Evolutionary conservation across 306 rosid genomes (phyloP).

Genomic region (Citrullus mucosospermus): DNA sequence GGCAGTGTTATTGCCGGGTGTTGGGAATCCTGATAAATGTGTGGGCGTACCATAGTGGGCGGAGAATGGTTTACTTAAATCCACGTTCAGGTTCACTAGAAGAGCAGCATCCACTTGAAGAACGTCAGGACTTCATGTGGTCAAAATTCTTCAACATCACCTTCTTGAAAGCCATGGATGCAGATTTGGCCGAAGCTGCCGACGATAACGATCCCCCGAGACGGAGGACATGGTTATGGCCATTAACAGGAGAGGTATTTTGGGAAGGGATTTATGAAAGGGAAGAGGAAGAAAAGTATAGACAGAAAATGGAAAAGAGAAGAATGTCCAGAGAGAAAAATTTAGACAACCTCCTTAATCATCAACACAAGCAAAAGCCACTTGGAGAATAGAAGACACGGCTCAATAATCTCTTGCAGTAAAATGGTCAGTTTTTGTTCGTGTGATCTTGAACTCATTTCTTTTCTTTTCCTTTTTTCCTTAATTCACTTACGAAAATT

Average conservation of each 20-base stretch:
- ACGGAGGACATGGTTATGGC: slow-evolving; percentile 73
- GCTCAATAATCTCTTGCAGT: background rate
- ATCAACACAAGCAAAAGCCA: slow-evolving; percentile 64
- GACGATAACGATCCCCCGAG: slow-evolving; percentile 69
- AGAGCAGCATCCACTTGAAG: slow-evolving; percentile 76
- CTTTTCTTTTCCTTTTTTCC: background rate
- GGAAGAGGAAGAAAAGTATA: slow-evolving; percentile 65
- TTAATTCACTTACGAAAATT: background rate
- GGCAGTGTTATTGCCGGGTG: slow-evolving; percentile 73
- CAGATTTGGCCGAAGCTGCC: slow-evolving; percentile 84
- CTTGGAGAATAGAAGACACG: slow-evolving; percentile 38
- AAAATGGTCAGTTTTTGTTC: background rate
- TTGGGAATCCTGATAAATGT: slow-evolving; percentile 75
- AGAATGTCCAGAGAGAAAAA: slow-evolving; percentile 51
- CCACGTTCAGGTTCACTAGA: slow-evolving; percentile 52
- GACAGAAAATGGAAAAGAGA: slow-evolving; percentile 74
- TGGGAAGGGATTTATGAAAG: slow-evolving; percentile 77
- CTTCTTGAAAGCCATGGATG: slow-evolving; percentile 78
- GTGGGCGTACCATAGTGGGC: slow-evolving; percentile 95
- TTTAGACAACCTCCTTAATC: slow-evolving; percentile 43
- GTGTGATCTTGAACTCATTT: background rate
- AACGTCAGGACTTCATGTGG: slow-evolving; percentile 66
- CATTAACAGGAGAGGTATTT: slow-evolving; percentile 77
- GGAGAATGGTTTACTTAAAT: slow-evolving; percentile 69
- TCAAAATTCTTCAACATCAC: slow-evolving; percentile 52